These are phyloP conservation scores for Aaosphaeria arxii DNA, from an alignment of 2,329 filamentous ascomycete genomes.

Conservation along the genomic window DNA sequence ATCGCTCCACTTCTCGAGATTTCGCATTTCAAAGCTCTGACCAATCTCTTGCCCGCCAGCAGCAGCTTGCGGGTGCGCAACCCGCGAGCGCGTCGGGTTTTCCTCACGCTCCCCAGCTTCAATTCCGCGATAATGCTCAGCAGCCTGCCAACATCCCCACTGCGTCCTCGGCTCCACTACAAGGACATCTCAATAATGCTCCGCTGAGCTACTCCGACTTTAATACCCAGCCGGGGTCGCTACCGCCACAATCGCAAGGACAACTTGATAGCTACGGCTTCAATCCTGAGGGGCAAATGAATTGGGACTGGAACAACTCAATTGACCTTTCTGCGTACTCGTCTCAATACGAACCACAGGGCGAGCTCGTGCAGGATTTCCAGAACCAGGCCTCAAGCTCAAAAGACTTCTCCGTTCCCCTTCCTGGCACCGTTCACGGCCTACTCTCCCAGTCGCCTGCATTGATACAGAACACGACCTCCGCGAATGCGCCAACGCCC, in stretches of 20 bases:
- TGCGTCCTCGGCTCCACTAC: constrained; percentile 13
- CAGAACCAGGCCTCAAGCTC: constrained; percentile 21
- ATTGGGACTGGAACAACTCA: constrained; percentile 39
- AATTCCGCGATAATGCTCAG: constrained; percentile 24
- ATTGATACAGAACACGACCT: constrained; percentile 8
- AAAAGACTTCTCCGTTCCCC: constrained; percentile 40
- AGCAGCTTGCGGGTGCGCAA: constrained; percentile 12
- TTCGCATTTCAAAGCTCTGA: constrained; percentile 34
- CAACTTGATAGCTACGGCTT: constrained; percentile 21
- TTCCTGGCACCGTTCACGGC: constrained; percentile 15
- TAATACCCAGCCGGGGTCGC: constrained; percentile 14
- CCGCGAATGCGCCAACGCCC: constrained; percentile 13
- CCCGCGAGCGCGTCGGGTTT: constrained; percentile 12
- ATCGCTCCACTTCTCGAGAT: constrained; percentile 19
- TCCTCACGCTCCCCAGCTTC: constrained; percentile 8
- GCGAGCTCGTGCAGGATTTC: constrained; percentile 41
- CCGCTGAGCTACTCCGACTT: constrained; percentile 18
- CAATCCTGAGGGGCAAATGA: constrained; percentile 20
- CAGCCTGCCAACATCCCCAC: constrained; percentile 17
- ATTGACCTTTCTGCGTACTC: constrained; percentile 32
- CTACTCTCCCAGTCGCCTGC: constrained; percentile 18
- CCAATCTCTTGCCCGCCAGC: constrained; percentile 20
- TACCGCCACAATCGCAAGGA: constrained; percentile 8
- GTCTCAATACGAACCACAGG: constrained; percentile 44
- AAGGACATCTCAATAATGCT: constrained; percentile 13